phyloP scores from a whole-genome alignment of 306 rosid genomes.

The Fagus crenata region DNA sequence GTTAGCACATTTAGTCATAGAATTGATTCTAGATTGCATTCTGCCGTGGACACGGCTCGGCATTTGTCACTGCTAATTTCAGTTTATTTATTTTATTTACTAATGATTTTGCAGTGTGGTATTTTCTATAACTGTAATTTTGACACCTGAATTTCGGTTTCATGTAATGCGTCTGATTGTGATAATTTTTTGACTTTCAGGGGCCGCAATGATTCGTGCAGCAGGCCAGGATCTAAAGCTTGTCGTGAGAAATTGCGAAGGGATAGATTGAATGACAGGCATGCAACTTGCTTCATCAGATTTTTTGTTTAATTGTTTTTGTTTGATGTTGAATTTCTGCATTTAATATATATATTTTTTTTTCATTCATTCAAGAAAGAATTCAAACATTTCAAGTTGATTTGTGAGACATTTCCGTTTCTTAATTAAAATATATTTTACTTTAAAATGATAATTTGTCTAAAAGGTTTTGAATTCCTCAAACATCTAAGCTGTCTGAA shows the following conservation, averaged over 20 bases:
- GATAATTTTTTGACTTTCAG: slow-evolving; percentile 40
- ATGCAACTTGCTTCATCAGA: slow-evolving; percentile 28
- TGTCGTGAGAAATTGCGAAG: slow-evolving; percentile 89
- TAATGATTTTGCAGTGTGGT: not conserved
- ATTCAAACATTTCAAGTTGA: not conserved
- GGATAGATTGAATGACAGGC: slow-evolving; percentile 87
- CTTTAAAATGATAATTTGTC: not conserved
- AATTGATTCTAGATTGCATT: no score
- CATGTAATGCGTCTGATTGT: not conserved
- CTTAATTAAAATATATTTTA: not conserved
- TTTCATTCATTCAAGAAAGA: not conserved
- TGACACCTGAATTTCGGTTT: not conserved
- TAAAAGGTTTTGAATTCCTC: not conserved
- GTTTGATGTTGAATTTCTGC: slow-evolving; percentile 1
- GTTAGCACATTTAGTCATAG: no score
- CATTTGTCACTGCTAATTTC: not conserved
- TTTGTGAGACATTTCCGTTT: not conserved
- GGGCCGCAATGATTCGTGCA: slow-evolving; percentile 50
- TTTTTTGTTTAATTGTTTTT: slow-evolving; percentile 7
- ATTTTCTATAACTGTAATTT: not conserved
- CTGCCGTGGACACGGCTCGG: not conserved
- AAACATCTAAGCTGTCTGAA: not conserved
- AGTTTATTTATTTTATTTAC: not conserved
- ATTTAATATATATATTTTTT: not conserved
- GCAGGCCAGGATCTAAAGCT: slow-evolving; percentile 68